A percentile compares a stretch with the other conserved stretches of the same genome.
These are phyloP conservation scores for Starmera stellimalicola DNA, from an alignment of 1,139 yeast species.

Conservation along the genomic window DNA sequence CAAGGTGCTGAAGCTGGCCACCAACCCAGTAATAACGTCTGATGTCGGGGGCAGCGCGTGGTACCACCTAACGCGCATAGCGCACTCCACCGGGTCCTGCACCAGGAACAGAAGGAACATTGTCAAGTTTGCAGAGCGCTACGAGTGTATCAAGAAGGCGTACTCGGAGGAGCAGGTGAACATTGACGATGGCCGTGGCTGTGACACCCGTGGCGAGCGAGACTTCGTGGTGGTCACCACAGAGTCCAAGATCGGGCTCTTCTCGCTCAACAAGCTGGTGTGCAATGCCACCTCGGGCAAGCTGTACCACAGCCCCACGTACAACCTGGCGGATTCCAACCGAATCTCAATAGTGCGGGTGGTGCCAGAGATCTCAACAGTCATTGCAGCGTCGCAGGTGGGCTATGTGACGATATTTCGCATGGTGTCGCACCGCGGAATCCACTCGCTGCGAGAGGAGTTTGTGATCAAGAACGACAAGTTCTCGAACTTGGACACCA, in stretches of 20 bases:
- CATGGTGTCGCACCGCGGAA: conserved; percentile 45
- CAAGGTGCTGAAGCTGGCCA: conserved; percentile 25
- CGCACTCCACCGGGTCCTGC: background rate
- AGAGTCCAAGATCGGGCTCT: conserved; percentile 34
- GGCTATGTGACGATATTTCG: conserved; percentile 53
- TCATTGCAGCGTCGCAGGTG: conserved; percentile 46
- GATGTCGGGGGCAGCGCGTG: conserved; percentile 37
- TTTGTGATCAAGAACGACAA: conserved; percentile 9
- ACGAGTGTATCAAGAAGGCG: conserved; percentile 8
- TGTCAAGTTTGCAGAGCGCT: conserved; percentile 8
- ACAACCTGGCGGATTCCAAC: conserved; percentile 32
- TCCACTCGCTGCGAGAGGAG: conserved; percentile 55
- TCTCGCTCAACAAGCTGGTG: conserved; percentile 37
- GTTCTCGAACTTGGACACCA: background rate
- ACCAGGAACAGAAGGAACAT: conserved; percentile 1
- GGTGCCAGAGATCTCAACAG: conserved; percentile 46
- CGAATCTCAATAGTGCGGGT: conserved; percentile 42
- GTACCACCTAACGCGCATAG: conserved; percentile 8
- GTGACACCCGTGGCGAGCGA: background rate
- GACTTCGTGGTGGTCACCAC: conserved; percentile 36
- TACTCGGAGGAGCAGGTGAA: conserved; percentile 6
- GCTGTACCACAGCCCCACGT: conserved; percentile 29
- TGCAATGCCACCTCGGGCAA: conserved; percentile 42
- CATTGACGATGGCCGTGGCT: background rate
- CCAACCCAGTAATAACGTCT: conserved; percentile 31